Evolutionary conservation across 495 filamentous ascomycete genomes (phyloP), one percentile per base, ranked within the genome.

Genomic region (Talaromyces nanjingensis): DNA sequence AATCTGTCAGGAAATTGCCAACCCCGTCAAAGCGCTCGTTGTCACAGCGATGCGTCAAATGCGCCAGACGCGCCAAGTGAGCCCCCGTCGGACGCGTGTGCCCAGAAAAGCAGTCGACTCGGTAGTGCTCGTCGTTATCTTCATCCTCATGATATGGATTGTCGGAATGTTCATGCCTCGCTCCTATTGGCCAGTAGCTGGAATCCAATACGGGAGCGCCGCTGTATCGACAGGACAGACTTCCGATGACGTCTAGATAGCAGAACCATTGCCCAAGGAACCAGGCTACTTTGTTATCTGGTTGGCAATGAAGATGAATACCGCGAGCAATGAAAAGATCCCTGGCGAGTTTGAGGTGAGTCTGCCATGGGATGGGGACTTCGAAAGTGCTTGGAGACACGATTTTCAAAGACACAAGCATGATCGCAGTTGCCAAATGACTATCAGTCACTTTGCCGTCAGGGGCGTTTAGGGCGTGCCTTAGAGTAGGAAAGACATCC

Each of bases 241-340:
- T 83, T 27, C 91, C 91, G 49, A 96, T 78, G 6, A 93, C 85
- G 69, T 96, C 91, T 25, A 96, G 81, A 72, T 96, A 96, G 8
- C 88, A 87, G 66, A 93, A 88, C 91, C 91, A 96, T 39, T 90
- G 87, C 47, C 83, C 84, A n/a, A 96, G 83, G 71, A 96, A 94
- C 53, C 87, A 89, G 18, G 87, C 89, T 22, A 89, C 84, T 27
- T 82, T 84, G 70, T 93, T 89, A 31, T 67, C 82, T 67, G 72
- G 77, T 66, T 67, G 80, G 68, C 57, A 78, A 68, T 71, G 84
- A 73, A 71, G 87, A 71, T 65, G 81, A 73, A 58, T 86, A 25
- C 85, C 86, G 27, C 89, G 86, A 11, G 85, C 82, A 53, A 87
- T 73, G 69, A 94, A 92, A 64, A 96, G 86, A 65, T 86, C 84